Percentiles rank a stretch among this genome's conserved stretches.
These are phyloP conservation scores for Seminavis robusta DNA, from an alignment of 108 stramenopile genomes.

Conservation along the genomic window DNA sequence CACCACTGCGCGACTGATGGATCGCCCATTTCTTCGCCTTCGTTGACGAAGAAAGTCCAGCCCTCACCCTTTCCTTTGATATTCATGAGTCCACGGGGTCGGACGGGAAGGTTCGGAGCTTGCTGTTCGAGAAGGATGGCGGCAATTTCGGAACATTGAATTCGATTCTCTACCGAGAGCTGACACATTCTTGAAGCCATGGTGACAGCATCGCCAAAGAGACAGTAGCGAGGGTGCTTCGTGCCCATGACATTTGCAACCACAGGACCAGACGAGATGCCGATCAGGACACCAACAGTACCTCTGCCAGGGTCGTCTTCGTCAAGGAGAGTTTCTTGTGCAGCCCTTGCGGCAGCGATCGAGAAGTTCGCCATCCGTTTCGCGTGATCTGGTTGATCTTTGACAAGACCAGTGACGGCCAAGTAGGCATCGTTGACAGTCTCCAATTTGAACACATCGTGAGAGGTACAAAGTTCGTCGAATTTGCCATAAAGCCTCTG, in stretches of 20 bases:
- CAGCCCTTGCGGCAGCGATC: conserved; percentile 30
- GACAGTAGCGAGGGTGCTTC: conserved; percentile 15
- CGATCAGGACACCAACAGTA: conserved; percentile 34
- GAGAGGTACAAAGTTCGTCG: conserved; percentile 27
- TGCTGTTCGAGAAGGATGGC: conserved; percentile 26
- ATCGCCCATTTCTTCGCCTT: no score
- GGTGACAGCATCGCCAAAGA: conserved; percentile 42
- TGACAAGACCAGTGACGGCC: conserved; percentile 4
- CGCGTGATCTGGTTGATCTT: conserved; percentile 35
- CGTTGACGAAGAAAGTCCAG: no score
- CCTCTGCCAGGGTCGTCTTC: conserved; percentile 24
- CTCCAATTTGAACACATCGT: conserved; percentile 46
- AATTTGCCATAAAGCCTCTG: conserved; percentile 32
- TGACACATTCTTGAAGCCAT: conserved; percentile 39
- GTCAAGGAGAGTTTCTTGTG: conserved; percentile 21
- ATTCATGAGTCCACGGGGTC: no score
- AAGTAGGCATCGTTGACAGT: conserved; percentile 31
- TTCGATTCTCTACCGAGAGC: conserved; percentile 14
- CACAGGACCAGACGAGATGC: conserved; percentile 34
- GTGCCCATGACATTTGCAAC: conserved; percentile 39
- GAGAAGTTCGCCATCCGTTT: conserved; percentile 47
- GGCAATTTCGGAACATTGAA: conserved; percentile 37
- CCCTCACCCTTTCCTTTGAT: no score
- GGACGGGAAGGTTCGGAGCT: no score
- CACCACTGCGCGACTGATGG: no score